Percentiles rank a stretch among this genome's conserved stretches.
These are phyloP conservation scores for Dactylorhiza incarnata DNA, from an alignment of 106 monocot genomes.

Conservation along the genomic window DNA sequence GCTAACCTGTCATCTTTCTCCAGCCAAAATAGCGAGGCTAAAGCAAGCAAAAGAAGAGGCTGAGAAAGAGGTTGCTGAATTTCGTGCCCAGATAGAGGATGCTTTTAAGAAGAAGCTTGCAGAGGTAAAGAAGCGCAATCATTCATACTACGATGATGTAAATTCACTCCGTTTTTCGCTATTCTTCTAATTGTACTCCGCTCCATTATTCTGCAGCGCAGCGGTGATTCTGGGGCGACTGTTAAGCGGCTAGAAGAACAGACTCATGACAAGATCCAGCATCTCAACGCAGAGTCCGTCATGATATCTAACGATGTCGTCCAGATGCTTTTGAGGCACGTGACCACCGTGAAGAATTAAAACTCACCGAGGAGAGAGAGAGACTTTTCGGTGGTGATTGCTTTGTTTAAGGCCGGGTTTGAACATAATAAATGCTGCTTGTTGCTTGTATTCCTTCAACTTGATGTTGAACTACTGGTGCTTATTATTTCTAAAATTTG, in stretches of 20 bases:
- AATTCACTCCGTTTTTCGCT: background rate
- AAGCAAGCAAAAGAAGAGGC: slow-evolving; percentile 95
- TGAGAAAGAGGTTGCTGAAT: slow-evolving; percentile 67
- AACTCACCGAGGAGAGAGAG: background rate
- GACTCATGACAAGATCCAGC: slow-evolving; percentile 47
- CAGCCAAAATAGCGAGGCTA: slow-evolving; percentile 59
- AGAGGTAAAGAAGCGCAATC: slow-evolving; percentile 17
- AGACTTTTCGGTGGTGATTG: background rate
- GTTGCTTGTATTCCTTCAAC: background rate
- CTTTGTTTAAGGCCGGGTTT: background rate
- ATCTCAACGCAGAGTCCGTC: slow-evolving; percentile 37
- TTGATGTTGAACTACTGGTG: background rate
- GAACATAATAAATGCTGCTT: background rate
- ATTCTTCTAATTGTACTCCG: background rate
- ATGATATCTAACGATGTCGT: slow-evolving; percentile 60
- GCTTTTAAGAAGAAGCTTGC: slow-evolving; percentile 70
- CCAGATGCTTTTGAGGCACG: slow-evolving; percentile 73
- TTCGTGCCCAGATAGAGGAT: slow-evolving; percentile 67
- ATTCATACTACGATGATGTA: background rate
- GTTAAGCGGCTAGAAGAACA: slow-evolving; percentile 73
- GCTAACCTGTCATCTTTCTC: background rate
- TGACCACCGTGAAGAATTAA: slow-evolving; percentile 49
- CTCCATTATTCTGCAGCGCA: slow-evolving; percentile 35
- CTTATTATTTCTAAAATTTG: background rate
- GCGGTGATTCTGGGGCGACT: slow-evolving; percentile 80